Evolutionary conservation across 345 rosid genomes (phyloP).

Genomic region (Eucalyptus globulus): DNA sequence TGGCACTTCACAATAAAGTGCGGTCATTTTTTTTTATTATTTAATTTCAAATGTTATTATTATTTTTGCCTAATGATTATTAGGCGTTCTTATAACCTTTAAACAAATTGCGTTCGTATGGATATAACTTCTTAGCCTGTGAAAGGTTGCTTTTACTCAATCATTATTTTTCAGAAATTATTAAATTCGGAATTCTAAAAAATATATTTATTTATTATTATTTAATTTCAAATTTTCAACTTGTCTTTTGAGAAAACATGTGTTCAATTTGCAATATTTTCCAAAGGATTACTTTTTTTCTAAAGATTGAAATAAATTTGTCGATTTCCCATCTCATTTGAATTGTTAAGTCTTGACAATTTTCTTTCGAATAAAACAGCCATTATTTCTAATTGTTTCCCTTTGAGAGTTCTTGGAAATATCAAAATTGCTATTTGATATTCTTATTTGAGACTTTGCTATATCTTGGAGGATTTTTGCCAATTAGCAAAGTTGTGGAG

Average conservation of each 20-base stretch:
- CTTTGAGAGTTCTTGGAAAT: neutral
- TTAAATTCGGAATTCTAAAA: too few species aligned
- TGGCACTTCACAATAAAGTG: neutral
- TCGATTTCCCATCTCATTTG: neutral
- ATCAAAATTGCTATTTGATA: neutral
- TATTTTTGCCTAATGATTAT: too few species aligned
- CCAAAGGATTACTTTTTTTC: neutral
- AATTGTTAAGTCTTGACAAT: neutral
- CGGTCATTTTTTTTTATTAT: too few species aligned
- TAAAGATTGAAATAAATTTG: too few species aligned
- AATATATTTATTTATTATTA: accelerated
- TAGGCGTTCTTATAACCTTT: neutral
- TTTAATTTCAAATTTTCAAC: neutral
- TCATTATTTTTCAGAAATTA: too few species aligned
- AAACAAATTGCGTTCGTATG: accelerated
- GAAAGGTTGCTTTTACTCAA: neutral
- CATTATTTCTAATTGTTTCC: neutral
- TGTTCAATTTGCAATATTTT: neutral
- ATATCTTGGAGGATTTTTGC: too few species aligned
- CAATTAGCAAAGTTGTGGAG: neutral
- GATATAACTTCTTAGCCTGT: neutral
- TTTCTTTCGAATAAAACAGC: too few species aligned
- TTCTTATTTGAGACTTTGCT: neutral
- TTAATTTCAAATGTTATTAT: too few species aligned
- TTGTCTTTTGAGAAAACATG: neutral